Evolutionary conservation across 2,329 filamentous ascomycete species (phyloP).

Genomic region (Penicillium sp.): DNA sequence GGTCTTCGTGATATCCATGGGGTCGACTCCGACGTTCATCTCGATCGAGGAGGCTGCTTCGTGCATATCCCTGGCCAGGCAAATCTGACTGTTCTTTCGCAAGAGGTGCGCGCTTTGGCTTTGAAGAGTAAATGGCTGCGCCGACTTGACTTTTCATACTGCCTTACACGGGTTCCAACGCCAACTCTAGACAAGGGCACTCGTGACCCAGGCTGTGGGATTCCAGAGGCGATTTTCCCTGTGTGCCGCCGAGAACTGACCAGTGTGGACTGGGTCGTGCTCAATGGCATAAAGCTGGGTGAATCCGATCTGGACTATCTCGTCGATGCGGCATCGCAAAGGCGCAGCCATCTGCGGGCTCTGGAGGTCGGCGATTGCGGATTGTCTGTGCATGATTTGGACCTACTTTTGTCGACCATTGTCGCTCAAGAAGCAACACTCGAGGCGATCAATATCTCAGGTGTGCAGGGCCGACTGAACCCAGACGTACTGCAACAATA

Average conservation of each 20-base stretch:
- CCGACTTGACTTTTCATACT: conserved; percentile 64
- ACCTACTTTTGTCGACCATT: conserved; percentile 63
- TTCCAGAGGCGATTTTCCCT: conserved; percentile 67
- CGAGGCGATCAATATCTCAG: conserved; percentile 66
- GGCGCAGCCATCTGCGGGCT: conserved; percentile 63
- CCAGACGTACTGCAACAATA: conserved; percentile 65
- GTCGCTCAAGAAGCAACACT: conserved; percentile 65
- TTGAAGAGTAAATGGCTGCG: conserved; percentile 64
- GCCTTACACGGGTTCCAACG: conserved; percentile 57
- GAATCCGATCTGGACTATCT: conserved; percentile 67
- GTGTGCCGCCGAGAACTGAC: conserved; percentile 66
- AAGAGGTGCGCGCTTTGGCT: conserved; percentile 67
- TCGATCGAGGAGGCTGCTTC: conserved; percentile 58
- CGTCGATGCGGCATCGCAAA: conserved; percentile 66
- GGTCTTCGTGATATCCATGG: conserved; percentile 60
- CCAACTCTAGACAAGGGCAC: conserved; percentile 50
- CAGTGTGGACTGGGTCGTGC: conserved; percentile 67
- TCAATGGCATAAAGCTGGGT: conserved; percentile 68
- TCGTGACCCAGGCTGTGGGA: conserved; percentile 65
- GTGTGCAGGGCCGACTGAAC: conserved; percentile 64
- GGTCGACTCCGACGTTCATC: conserved; percentile 60
- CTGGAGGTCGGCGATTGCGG: conserved; percentile 65
- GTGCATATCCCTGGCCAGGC: conserved; percentile 55
- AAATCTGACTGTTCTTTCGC: conserved; percentile 60
- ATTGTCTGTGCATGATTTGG: conserved; percentile 49